Base-by-base conservation (phyloP, 2,329 filamentous ascomycete species). In the Pseudopyrenochaeta lycopersici region DNA sequence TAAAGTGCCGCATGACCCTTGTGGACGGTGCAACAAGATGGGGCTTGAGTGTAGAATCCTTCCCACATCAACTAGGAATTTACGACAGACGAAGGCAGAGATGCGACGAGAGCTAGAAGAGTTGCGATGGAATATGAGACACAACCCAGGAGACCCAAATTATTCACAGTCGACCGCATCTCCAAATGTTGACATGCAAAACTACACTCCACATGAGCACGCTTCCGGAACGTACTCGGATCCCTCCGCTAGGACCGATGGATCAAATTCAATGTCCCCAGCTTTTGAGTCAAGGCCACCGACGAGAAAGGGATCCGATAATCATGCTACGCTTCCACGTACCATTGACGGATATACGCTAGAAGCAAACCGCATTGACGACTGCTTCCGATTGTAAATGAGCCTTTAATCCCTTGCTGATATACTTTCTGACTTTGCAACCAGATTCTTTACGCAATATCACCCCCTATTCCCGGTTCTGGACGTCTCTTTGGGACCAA, bases 31-130 rank as follows among this genome's bases (percentile, higher is more conserved):
- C 56, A 70, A 64, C 49, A 73, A 72, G 54, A 74, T 75, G 71
- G 63, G 62, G 29, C 58, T 75, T 11, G 71, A 75, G 33, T 75
- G 72, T 46, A 60, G 72, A 39, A 75, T 75, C 20, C 54, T 75
- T 39, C 72, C 72, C 10, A 75, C 72, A 9, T 73, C 70, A 15
- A 75, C 72, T 10, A 62, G 72, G 45, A 75, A 75, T 44, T 51
- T 75, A 31, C 68, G 72, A 20, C 72, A 75, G 46, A 75, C 72
- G 30, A 75, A 75, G 49, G 72, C 72, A 18, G 72, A 75, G 51
- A 75, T 75, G 72, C 70, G 72, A 29, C 60, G 72, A 45, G 72
- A 75, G 49, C 58, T 75, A 9, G 72, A 75, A 46, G 70, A 74
- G 44, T 54, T 75, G 42, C 63, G 67, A 52, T 74, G 71, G 72